Evolutionary conservation across 257 asterid species (phyloP), one percentile per base, ranked within the genome.

Genomic region (Paulownia fortunei): DNA sequence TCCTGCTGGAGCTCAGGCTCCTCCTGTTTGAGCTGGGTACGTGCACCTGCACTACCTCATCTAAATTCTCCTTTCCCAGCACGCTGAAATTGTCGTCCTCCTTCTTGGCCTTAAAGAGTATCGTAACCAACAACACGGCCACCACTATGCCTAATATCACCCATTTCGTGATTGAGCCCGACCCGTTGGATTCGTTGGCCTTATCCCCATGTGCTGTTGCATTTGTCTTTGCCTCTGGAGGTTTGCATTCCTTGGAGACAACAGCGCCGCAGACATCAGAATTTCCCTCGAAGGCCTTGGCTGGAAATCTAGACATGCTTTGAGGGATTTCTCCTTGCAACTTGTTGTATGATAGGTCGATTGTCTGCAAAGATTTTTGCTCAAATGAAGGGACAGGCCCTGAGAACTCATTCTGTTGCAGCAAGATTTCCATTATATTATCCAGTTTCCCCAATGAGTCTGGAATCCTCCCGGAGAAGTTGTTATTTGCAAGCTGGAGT

Each of bases 291-390:
- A 92, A 96, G 1, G 91, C 66, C 34, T 32, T 8, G 0, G 78
- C 74, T 0, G 89, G 87, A 44, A 91, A 93, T 56, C 83, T 88
- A 4, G 88, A 63, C 89, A 89, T 74, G 76, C 15, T 59, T 47
- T 60, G 41, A 6, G 99, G 98, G 70, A 96, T 82, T 83, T 86
- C 92, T 0, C 99, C 99, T 10, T 96, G 87, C 52, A 96, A 56
- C 34, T 80, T 86, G 54, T 96, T 96, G 82, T 73, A 4, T 0
- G 96, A 86, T 0, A 96, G 9, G 76, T 87, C 80, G 24, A 92
- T 12, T 0, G 9, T 59, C n/a, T 56, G 32, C 18, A 93, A 60
- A 2, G 92, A 75, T 30, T 78, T 71, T 37, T 90, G 97, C 0
- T 83, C 74, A 0, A 92, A 21, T 0, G 61, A 5, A 0, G 97